A percentile compares a stretch with the other conserved stretches of the same genome.
Conservation (phyloP, 495 filamentous ascomycete species). For the Podospora pseudocomata region DNA sequence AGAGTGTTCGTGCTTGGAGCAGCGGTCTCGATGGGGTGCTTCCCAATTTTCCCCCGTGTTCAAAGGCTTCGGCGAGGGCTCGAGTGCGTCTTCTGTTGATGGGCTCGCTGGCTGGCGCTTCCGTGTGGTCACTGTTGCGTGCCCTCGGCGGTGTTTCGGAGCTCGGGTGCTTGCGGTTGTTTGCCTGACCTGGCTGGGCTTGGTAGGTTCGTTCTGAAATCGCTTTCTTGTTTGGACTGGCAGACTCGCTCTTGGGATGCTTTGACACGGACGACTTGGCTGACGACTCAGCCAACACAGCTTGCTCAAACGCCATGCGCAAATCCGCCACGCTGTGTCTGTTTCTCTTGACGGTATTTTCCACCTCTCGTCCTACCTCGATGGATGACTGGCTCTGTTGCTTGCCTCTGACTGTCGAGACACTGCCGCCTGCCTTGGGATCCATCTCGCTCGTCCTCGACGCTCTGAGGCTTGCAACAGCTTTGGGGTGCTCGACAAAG, state of each 20-base stretch:
- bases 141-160: not conserved
- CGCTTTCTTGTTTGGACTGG: not conserved
- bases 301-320: conserved; percentile 33
- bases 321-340: conserved; percentile 38
- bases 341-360: conserved; percentile 18
- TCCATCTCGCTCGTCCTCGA: not conserved
- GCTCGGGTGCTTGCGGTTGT: conserved; percentile 3
- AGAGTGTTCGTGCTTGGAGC: conserved; percentile 16
- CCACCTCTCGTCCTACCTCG: conserved; percentile 1
- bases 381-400: conserved; percentile 1
- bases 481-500: conserved; percentile 1
- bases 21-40: conserved; percentile 7
- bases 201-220: not conserved
- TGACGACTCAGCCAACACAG: not conserved
- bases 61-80: not conserved
- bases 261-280: not conserved
- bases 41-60: conserved; percentile 1
- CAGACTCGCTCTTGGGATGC: conserved; percentile 3
- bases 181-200: not conserved
- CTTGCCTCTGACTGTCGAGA: not conserved
- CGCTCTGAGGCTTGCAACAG: conserved; percentile 14
- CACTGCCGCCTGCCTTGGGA: not conserved
- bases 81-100: not conserved
- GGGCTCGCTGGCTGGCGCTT: not conserved
- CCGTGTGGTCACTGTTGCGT: not conserved